Percentiles rank a stretch among this genome's conserved stretches.
phyloP scores from a whole-genome alignment of 2,329 filamentous ascomycete genomes.

The Cercospora sp. region DNA sequence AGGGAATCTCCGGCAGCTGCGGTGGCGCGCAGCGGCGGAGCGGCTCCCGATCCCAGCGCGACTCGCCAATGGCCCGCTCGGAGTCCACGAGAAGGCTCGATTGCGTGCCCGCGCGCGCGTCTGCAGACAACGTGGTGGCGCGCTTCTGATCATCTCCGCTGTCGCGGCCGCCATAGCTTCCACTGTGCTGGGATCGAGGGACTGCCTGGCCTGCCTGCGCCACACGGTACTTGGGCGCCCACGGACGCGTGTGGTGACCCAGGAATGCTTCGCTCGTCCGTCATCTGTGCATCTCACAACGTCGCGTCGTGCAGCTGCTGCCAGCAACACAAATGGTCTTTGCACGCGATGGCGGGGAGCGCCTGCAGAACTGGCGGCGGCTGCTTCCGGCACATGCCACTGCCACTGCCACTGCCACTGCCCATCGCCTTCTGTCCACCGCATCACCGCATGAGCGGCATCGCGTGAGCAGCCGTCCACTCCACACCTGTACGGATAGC shows the following conservation, averaged over 20 bases:
- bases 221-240: not conserved
- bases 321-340: no score
- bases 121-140: conserved; percentile 1
- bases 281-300: not conserved
- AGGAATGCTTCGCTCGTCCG: not conserved
- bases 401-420: no score
- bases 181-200: conserved; percentile 1
- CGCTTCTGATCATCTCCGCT: not conserved
- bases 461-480: no score
- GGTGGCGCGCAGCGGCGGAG: not conserved
- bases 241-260: not conserved
- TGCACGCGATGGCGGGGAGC: not conserved
- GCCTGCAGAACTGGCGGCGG: no score
- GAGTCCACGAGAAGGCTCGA: conserved; percentile 17
- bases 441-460: no score
- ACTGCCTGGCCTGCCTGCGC: not conserved
- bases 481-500: no score
- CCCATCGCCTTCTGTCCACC: no score
- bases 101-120: conserved; percentile 6
- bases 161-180: not conserved
- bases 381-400: not conserved
- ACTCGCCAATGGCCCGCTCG: conserved; percentile 9
- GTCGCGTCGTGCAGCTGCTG: no score
- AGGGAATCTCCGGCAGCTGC: not conserved
- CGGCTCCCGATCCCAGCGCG: not conserved